A percentile compares a stretch with the other conserved stretches of the same genome.
These are phyloP conservation scores for Lipomyces starkeyi DNA, from an alignment of 805 yeast genomes.

Conservation along the genomic window DNA sequence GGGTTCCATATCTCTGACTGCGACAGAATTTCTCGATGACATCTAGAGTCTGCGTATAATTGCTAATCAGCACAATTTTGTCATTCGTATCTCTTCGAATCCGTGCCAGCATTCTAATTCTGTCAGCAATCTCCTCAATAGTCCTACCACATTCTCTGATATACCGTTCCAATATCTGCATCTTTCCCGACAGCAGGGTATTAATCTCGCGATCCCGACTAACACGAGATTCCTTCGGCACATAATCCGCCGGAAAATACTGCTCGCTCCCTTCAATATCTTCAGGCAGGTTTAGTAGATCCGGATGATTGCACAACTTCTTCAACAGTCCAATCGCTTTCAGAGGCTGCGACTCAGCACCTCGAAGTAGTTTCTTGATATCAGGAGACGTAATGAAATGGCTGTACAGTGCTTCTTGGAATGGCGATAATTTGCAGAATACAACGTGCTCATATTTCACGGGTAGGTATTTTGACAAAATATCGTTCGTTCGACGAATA, in stretches of 20 bases:
- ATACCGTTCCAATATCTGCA: conserved; percentile 66
- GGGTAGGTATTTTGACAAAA: conserved; percentile 90
- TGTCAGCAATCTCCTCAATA: not conserved
- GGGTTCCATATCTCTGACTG: conserved; percentile 67
- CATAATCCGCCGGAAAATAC: conserved; percentile 74
- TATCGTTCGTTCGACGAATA: conserved; percentile 93
- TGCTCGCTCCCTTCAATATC: conserved; percentile 74
- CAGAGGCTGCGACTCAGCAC: conserved; percentile 79
- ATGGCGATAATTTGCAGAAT: conserved; percentile 81
- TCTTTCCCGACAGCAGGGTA: conserved; percentile 85
- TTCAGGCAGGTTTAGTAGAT: conserved; percentile 71
- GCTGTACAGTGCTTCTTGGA: conserved; percentile 73
- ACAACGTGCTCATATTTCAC: conserved; percentile 96
- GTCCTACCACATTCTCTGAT: conserved; percentile 5
- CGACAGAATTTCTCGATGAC: conserved; percentile 88
- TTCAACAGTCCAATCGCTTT: conserved; percentile 88
- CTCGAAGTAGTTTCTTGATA: conserved; percentile 64
- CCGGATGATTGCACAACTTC: conserved; percentile 94
- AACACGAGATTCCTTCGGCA: conserved; percentile 50
- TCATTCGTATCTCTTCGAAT: conserved; percentile 85
- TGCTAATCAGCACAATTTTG: conserved; percentile 91
- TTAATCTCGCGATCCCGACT: conserved; percentile 77
- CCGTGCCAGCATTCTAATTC: conserved; percentile 63
- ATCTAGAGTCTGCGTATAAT: conserved; percentile 93
- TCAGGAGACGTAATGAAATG: conserved; percentile 82